Evolutionary conservation across 1,139 yeast genomes (phyloP).

Genomic region (Sugiyamaella sp.): DNA sequence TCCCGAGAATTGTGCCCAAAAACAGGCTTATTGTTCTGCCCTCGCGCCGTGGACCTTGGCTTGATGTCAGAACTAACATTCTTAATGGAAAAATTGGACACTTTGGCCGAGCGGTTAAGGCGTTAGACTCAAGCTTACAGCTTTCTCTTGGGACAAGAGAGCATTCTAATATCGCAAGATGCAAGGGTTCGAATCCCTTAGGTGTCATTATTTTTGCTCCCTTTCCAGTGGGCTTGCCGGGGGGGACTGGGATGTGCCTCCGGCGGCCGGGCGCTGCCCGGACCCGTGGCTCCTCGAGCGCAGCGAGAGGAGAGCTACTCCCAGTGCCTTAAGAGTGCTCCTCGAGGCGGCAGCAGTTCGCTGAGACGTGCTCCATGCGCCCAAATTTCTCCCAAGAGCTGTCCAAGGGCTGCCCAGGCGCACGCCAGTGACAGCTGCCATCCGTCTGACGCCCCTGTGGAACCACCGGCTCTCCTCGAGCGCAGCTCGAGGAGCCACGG

Average conservation of each 20-base stretch:
- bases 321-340: no score
- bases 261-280: no score
- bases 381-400: no score
- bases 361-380: no score
- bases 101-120: conserved; percentile 22
- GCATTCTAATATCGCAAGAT: conserved; percentile 20
- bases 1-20: neutral
- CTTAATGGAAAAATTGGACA: conserved; percentile 4
- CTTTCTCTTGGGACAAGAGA: conserved; percentile 13
- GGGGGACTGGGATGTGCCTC: no score
- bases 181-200: conserved; percentile 22
- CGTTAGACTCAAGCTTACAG: conserved; percentile 20
- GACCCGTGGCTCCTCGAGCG: no score
- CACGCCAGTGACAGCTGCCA: no score
- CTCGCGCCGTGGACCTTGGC: no score
- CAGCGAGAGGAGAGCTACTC: no score
- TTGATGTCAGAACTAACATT: neutral
- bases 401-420: no score
- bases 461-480: neutral
- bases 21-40: neutral
- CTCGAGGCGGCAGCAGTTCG: no score
- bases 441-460: neutral
- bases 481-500: neutral
- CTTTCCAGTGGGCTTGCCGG: no score
- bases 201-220: conserved; percentile 15